Conservation (phyloP, 129 eudicot genomes). For the Pulicaria dysenterica region DNA sequence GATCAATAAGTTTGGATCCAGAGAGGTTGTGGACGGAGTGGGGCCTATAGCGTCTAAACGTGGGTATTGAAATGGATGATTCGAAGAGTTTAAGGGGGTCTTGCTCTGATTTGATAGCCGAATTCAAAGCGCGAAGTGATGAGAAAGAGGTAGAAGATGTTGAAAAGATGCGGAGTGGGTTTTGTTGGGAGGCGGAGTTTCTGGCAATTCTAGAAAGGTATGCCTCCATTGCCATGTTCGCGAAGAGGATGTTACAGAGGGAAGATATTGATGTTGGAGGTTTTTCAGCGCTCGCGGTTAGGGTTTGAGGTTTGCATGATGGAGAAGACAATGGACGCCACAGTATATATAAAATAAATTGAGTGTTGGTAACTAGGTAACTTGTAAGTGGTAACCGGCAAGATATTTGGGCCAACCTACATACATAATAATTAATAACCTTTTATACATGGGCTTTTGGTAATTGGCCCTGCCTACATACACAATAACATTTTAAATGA, state of each 20-base stretch:
- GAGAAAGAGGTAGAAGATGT: constrained; percentile 25
- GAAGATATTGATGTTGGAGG: background rate
- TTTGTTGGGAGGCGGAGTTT: constrained; percentile 20
- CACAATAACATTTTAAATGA: too few relatives aligned
- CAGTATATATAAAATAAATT: too few relatives aligned
- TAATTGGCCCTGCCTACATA: too few relatives aligned
- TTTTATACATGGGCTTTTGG: too few relatives aligned
- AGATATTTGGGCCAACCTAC: too few relatives aligned
- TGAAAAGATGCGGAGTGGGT: constrained; percentile 25
- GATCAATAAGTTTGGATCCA: constrained; percentile 42
- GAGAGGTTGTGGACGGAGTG: constrained; percentile 43
- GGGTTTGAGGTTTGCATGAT: too few relatives aligned
- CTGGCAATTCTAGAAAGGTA: constrained; percentile 33
- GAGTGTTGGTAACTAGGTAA: too few relatives aligned
- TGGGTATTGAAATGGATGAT: constrained; percentile 40
- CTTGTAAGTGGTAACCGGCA: too few relatives aligned
- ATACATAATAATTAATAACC: too few relatives aligned
- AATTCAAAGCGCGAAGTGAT: constrained; percentile 45
- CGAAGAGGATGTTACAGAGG: constrained; percentile 21
- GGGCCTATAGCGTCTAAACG: constrained; percentile 47
- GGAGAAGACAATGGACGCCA: too few relatives aligned
- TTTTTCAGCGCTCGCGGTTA: too few relatives aligned
- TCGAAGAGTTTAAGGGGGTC: constrained; percentile 47
- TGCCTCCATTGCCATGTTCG: constrained; percentile 24
- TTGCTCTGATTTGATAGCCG: constrained; percentile 38